Conservation (phyloP, 83 land plant genomes). For the Thuja plicata region DNA sequence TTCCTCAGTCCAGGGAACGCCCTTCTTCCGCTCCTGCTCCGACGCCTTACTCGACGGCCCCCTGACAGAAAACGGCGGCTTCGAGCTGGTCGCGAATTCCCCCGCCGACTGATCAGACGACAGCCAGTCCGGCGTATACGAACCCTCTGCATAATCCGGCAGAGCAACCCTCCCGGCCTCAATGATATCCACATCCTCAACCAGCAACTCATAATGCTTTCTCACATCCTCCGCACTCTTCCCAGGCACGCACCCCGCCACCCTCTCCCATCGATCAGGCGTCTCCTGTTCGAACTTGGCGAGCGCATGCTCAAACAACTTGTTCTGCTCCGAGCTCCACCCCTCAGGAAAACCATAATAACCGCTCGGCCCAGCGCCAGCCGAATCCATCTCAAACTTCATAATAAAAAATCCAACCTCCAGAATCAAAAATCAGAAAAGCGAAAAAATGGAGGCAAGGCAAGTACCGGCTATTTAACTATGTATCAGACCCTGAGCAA, state of each 20-base stretch:
- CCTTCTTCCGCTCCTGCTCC: conserved; percentile 63
- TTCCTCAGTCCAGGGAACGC: conserved; percentile 89
- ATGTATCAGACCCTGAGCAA: background rate
- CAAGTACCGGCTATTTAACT: too few relatives aligned
- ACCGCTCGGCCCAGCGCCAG: background rate
- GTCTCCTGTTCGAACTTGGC: conserved; percentile 38
- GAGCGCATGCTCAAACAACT: conserved; percentile 60
- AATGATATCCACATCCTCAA: conserved; percentile 44
- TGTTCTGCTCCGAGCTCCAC: conserved; percentile 53
- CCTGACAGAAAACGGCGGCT: conserved; percentile 6
- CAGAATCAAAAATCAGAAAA: background rate
- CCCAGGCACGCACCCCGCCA: conserved; percentile 63
- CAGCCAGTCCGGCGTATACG: conserved; percentile 6
- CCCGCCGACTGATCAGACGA: background rate
- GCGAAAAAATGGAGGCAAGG: background rate
- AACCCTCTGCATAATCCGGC: conserved; percentile 30
- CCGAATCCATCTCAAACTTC: conserved; percentile 5
- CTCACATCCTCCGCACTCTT: conserved; percentile 42
- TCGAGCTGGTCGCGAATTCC: background rate
- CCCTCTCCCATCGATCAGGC: conserved; percentile 54
- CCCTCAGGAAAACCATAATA: background rate
- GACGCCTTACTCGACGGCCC: background rate
- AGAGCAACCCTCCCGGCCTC: conserved; percentile 50
- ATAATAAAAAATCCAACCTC: background rate
- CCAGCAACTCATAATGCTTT: conserved; percentile 48